These are phyloP conservation scores for Salix arbutifolia DNA, from an alignment of 345 rosid genomes.

Conservation along the genomic window DNA sequence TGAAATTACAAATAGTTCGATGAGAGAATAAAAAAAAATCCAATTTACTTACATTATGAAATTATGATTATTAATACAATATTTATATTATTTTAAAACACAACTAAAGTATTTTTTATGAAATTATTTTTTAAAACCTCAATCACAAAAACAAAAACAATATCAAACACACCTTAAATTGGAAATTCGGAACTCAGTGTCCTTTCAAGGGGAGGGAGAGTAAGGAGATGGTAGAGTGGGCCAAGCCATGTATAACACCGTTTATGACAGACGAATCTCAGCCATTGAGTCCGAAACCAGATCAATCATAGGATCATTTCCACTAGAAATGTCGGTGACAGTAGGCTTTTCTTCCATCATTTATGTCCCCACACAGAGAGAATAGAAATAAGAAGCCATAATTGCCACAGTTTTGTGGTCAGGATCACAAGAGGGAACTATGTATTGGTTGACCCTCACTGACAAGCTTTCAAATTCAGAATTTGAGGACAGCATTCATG, in stretches of 20 bases:
- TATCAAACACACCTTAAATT: too few species aligned
- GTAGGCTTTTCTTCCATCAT: conserved; percentile 15
- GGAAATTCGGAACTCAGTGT: conserved; percentile 1
- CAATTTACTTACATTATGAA: too few species aligned
- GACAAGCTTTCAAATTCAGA: not conserved
- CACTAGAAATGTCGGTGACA: conserved; percentile 14
- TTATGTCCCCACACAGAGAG: conserved; percentile 22
- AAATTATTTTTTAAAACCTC: too few species aligned
- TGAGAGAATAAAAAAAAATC: too few species aligned
- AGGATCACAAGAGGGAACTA: not conserved
- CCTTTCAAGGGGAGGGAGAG: conserved; percentile 15
- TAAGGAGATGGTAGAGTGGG: not conserved
- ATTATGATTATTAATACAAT: too few species aligned
- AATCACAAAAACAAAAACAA: too few species aligned
- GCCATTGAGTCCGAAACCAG: not conserved
- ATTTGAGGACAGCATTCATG: not conserved
- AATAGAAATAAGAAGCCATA: not conserved
- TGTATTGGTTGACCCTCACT: conserved; percentile 13
- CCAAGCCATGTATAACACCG: not conserved
- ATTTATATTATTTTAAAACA: too few species aligned
- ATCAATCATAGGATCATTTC: not conserved
- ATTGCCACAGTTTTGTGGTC: not conserved
- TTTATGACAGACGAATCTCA: not conserved
- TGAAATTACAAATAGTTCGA: too few species aligned
- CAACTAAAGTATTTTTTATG: too few species aligned